phyloP scores from a whole-genome alignment of 2,329 filamentous ascomycete species.

The Trichothecium sympodiale region DNA sequence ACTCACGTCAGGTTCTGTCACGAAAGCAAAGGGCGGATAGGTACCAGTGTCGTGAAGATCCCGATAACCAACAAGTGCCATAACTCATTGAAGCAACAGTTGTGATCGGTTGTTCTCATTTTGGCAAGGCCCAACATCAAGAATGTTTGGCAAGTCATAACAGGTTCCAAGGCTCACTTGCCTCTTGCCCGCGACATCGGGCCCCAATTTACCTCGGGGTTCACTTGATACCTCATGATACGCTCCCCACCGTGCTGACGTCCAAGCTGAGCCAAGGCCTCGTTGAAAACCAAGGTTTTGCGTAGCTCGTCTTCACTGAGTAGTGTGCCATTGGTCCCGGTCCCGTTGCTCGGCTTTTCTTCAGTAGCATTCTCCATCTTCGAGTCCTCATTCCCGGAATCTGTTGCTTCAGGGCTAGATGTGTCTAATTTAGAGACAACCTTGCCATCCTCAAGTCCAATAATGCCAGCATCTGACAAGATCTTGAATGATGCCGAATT shows the following conservation, averaged over 20 bases:
- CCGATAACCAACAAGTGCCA: no score
- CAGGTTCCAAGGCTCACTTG: no score
- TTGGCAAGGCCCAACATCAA: no score
- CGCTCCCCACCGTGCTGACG: slow-evolving; percentile 55
- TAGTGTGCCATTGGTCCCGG: slow-evolving; percentile 11
- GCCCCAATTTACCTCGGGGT: slow-evolving; percentile 89
- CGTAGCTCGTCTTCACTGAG: slow-evolving; percentile 28
- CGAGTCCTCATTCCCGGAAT: slow-evolving; percentile 8
- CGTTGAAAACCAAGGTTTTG: slow-evolving; percentile 62
- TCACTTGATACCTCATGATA: slow-evolving; percentile 78
- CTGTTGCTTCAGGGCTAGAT: slow-evolving; percentile 3
- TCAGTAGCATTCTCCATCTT: background rate
- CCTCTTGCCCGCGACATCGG: slow-evolving; percentile 51
- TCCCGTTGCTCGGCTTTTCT: background rate
- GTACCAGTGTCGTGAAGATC: no score
- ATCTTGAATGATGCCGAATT: slow-evolving; percentile 64
- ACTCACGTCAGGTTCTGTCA: no score
- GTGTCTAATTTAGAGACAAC: background rate
- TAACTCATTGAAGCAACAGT: no score
- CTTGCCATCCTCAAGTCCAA: slow-evolving; percentile 10
- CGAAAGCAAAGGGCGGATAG: no score
- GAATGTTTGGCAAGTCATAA: no score
- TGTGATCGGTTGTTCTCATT: no score
- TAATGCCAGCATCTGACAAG: slow-evolving; percentile 31
- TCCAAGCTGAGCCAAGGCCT: slow-evolving; percentile 63